Evolutionary conservation across 140 eudicot genomes (phyloP).

Genomic region (Oenanthe javanica): DNA sequence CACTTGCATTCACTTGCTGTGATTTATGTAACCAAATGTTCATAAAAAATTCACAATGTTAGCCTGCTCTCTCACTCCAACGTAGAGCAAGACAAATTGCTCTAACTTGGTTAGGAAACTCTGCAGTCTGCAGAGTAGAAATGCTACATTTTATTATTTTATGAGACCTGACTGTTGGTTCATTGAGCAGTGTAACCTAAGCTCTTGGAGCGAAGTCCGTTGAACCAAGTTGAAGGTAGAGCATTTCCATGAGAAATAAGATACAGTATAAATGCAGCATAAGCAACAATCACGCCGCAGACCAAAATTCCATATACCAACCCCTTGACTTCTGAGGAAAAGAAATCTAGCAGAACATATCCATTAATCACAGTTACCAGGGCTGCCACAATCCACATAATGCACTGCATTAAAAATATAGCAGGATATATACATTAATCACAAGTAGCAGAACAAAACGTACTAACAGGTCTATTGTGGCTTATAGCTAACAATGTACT

Average conservation of each 20-base stretch:
- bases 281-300: constrained; percentile 23
- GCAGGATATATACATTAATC: not conserved
- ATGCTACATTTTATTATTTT: not conserved
- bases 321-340: constrained; percentile 45
- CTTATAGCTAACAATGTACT: not conserved
- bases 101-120: not conserved
- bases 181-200: not conserved
- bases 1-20: not conserved
- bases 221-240: constrained; percentile 14
- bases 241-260: constrained; percentile 29
- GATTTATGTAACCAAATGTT: not conserved
- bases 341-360: constrained; percentile 45
- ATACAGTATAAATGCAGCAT: constrained; percentile 40
- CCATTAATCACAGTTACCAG: constrained; percentile 54
- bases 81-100: no score
- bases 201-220: constrained; percentile 5
- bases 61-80: not conserved
- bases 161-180: not conserved
- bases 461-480: not conserved
- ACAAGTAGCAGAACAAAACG: not conserved
- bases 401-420: not conserved
- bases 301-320: constrained; percentile 27
- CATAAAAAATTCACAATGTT: not conserved
- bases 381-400: constrained; percentile 31
- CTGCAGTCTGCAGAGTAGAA: not conserved